Evolutionary conservation across 208 protist genomes (phyloP).

Genomic region (Leishmania arabica): DNA sequence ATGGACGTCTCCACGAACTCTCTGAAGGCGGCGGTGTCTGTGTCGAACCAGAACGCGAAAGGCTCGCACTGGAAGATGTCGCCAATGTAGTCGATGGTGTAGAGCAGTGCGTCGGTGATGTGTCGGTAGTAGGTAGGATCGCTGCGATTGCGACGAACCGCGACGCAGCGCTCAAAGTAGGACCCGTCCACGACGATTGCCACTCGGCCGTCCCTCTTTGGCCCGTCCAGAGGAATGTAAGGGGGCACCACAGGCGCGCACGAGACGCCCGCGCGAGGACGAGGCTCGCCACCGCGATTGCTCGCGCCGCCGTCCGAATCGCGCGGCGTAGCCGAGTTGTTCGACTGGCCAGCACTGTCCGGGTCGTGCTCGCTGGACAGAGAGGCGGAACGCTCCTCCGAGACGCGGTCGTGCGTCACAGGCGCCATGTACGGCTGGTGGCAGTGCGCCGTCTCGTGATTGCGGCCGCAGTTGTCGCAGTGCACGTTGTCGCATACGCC

Average conservation of each 20-base stretch:
- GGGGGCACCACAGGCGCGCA: slow-evolving; percentile 25
- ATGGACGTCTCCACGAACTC: slow-evolving; percentile 82
- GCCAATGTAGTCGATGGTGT: slow-evolving; percentile 80
- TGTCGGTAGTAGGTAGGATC: slow-evolving; percentile 59
- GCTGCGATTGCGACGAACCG: slow-evolving; percentile 26
- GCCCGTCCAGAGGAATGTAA: slow-evolving; percentile 38
- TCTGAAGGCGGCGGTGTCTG: slow-evolving; percentile 69
- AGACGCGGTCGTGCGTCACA: slow-evolving; percentile 25
- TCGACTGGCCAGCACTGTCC: background rate
- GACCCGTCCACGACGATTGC: slow-evolving; percentile 83
- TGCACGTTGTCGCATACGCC: slow-evolving; percentile 58
- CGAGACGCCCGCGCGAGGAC: background rate
- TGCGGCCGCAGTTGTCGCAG: slow-evolving; percentile 50
- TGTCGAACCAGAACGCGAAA: slow-evolving; percentile 89
- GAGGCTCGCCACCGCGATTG: slow-evolving; percentile 2
- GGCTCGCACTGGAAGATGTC: slow-evolving; percentile 77
- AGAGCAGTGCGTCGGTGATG: slow-evolving; percentile 49
- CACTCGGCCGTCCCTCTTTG: slow-evolving; percentile 49
- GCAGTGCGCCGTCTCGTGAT: slow-evolving; percentile 45
- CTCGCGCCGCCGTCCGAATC: background rate
- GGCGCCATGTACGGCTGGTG: slow-evolving; percentile 15
- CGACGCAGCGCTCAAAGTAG: slow-evolving; percentile 86
- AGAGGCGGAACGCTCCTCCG: slow-evolving; percentile 16
- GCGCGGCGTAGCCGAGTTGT: background rate
- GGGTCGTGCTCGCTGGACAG: background rate